These are phyloP conservation scores for Ganoderma leucocontextum DNA, from an alignment of 1,284 basidiomycete genomes.

Conservation along the genomic window DNA sequence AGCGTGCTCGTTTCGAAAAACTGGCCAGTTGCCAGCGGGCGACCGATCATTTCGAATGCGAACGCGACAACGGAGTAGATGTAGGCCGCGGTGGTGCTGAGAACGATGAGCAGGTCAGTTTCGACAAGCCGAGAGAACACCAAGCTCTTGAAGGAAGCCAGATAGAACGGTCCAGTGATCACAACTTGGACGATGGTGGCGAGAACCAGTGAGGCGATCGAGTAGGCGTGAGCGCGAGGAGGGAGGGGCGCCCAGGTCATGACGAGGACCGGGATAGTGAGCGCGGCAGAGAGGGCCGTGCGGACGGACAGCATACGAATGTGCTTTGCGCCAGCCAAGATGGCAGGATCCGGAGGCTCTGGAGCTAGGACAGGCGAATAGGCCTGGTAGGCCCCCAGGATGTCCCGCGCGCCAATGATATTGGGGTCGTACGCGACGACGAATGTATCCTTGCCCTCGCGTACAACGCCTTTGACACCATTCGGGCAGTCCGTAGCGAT, in stretches of 20 bases:
- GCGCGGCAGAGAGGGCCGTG: conserved; percentile 42
- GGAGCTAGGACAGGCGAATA: conserved; percentile 38
- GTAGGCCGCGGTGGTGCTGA: conserved; percentile 53
- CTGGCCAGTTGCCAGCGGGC: conserved; percentile 43
- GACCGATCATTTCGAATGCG: conserved; percentile 46
- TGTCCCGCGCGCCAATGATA: conserved; percentile 38
- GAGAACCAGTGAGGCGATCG: conserved; percentile 48
- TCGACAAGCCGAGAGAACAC: conserved; percentile 51
- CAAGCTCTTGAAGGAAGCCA: conserved; percentile 47
- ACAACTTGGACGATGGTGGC: conserved; percentile 50
- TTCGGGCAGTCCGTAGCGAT: conserved; percentile 25
- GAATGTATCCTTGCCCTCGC: conserved; percentile 33
- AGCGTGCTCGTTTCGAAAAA: conserved; percentile 59
- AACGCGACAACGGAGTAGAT: conserved; percentile 54
- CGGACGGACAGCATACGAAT: conserved; percentile 43
- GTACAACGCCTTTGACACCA: conserved; percentile 33
- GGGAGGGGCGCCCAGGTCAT: conserved; percentile 55
- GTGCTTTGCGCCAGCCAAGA: conserved; percentile 40
- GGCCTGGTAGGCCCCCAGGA: conserved; percentile 34
- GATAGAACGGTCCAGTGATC: conserved; percentile 51
- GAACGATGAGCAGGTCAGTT: conserved; percentile 50
- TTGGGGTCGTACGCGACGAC: conserved; percentile 37
- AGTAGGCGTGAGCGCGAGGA: conserved; percentile 43
- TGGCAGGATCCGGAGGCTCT: conserved; percentile 39
- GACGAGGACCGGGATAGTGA: conserved; percentile 54